Evolutionary conservation across 2,329 filamentous ascomycete species (phyloP), one percentile per base, ranked within the genome.

Genomic region (Sarocladium kiliense): DNA sequence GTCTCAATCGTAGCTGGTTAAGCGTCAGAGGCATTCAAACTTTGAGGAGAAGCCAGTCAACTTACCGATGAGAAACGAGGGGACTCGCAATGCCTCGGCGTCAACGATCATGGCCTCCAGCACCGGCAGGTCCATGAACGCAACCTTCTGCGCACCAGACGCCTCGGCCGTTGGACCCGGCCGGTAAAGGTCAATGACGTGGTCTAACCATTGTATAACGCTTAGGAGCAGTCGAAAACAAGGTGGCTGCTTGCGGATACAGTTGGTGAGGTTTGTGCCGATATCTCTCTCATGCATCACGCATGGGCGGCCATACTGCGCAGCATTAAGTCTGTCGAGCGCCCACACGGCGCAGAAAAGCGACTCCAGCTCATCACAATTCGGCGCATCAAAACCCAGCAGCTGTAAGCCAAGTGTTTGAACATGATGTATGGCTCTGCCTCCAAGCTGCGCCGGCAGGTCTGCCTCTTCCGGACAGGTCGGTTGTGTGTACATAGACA

Each of bases 331-430:
- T 14, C 80, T 74, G 61, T 87, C 84, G 1, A 86, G 64, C 0
- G 81, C 81, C 81, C 81, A 86, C 0, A 84, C 70, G 6, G 77
- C 80, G 60, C 80, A 85, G 44, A 84, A 82, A 2, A 85, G 61
- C 2, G 71, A 75, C 54, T 78, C 75, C 2, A 75, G 67, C 25
- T 76, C 72, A 41, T 75, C 70, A 10, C 68, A 66, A 25, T 72
- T 71, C 0, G 70, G 66, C 21, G 62, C 71, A 50, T 74, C 66
- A 54, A 74, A 71, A 3, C 70, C 68, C 0, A 74, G 58, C 0
- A 85, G 71, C 55, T 86, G 82, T 18, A 84, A 62, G 1, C 82
- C 69, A 0, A 84, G 67, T 0, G 80, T 83, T 39, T 83, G 77
- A 37, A 78, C 74, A 55, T 85, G 79, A 54, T 84, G 80, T 9